A percentile compares a stretch with the other conserved stretches of the same genome.
These are phyloP conservation scores for Sequoia sempervirens DNA, from an alignment of 75 land plant genomes.

Conservation along the genomic window DNA sequence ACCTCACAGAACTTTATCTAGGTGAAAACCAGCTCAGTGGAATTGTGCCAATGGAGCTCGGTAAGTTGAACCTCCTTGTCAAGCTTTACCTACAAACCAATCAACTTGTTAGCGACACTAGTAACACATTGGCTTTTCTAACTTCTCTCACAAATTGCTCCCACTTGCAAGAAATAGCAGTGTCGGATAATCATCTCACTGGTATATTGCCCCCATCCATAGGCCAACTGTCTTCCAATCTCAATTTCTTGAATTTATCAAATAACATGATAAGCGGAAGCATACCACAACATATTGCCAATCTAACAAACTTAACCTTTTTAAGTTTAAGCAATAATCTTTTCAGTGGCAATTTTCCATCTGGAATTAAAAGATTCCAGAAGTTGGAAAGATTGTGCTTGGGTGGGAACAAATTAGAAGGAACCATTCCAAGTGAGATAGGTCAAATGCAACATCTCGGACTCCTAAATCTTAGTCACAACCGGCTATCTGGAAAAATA, in stretches of 20 bases:
- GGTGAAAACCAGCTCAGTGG: conserved; percentile 39
- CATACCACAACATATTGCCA: conserved; percentile 43
- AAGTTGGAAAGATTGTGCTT: conserved; percentile 42
- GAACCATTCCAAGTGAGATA: conserved; percentile 46
- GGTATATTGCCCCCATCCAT: conserved; percentile 46
- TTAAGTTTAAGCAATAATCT: conserved; percentile 64
- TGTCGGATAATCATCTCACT: conserved; percentile 41
- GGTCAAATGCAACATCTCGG: conserved; percentile 39
- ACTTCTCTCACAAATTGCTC: background rate
- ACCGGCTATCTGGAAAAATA: conserved; percentile 54
- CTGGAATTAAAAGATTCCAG: conserved; percentile 43
- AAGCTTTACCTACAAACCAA: conserved; percentile 35
- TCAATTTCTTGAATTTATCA: conserved; percentile 40
- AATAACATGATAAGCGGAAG: conserved; percentile 57
- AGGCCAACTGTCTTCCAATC: conserved; percentile 48
- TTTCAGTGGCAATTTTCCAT: conserved; percentile 48
- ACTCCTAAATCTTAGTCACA: conserved; percentile 45
- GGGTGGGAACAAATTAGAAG: conserved; percentile 50
- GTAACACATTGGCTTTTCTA: conserved; percentile 37
- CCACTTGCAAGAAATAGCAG: conserved; percentile 30
- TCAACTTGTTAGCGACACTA: conserved; percentile 26
- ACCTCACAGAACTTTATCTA: conserved; percentile 29
- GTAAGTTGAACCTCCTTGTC: conserved; percentile 22
- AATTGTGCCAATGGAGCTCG: conserved; percentile 26
- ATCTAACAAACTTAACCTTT: conserved; percentile 24